phyloP scores from a whole-genome alignment of 1,139 yeast species.

The Suhomyces yuchorum region DNA sequence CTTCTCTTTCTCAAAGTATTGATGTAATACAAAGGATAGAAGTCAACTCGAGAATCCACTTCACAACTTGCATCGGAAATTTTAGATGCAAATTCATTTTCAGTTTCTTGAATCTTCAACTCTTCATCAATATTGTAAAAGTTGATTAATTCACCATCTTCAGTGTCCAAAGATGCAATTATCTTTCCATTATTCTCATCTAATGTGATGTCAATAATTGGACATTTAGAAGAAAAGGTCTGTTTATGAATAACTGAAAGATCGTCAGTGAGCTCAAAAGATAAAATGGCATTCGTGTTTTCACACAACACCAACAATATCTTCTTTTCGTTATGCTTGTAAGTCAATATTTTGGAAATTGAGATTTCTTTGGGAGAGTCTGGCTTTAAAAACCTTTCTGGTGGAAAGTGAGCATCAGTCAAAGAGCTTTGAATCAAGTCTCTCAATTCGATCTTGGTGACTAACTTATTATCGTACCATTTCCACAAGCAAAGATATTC shows the following conservation, averaged over 20 bases:
- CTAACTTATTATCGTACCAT: constrained; percentile 56
- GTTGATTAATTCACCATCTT: constrained; percentile 35
- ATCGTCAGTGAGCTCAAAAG: constrained; percentile 37
- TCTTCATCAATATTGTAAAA: constrained; percentile 19
- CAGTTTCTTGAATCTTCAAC: constrained; percentile 14
- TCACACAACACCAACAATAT: constrained; percentile 53
- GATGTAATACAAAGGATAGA: constrained; percentile 66
- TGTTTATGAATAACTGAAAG: constrained; percentile 27
- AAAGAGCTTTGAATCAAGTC: constrained; percentile 51
- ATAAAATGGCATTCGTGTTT: constrained; percentile 54
- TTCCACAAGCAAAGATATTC: constrained; percentile 75
- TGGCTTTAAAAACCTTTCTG: constrained; percentile 64
- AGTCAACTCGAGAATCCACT: constrained; percentile 41
- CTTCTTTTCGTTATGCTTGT: constrained; percentile 21
- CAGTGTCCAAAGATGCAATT: constrained; percentile 51
- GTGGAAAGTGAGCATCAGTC: constrained; percentile 63
- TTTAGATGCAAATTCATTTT: constrained; percentile 12
- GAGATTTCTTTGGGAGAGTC: constrained; percentile 54
- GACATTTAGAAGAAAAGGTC: constrained; percentile 25
- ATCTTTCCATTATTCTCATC: constrained; percentile 27
- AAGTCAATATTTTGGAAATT: constrained; percentile 49
- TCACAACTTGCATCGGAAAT: constrained; percentile 34
- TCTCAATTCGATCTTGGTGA: constrained; percentile 53
- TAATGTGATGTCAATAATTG: constrained; percentile 32
- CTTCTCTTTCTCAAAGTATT: constrained; percentile 78